phyloP scores from a whole-genome alignment of 169 alveolate genomes.

The Babesia divergens region DNA sequence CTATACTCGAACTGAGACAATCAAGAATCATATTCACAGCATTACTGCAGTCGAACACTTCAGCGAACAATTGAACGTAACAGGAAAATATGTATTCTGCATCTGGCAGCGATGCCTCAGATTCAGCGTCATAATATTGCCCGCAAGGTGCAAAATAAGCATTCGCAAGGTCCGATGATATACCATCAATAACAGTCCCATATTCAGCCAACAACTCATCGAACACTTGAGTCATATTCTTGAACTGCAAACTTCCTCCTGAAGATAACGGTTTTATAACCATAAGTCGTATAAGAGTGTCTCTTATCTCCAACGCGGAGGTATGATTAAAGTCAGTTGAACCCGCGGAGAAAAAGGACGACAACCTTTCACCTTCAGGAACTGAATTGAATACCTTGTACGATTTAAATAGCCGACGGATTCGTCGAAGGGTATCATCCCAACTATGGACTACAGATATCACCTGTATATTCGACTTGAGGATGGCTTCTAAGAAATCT shows the following conservation, averaged over 20 bases:
- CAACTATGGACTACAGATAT: slow-evolving; percentile 48
- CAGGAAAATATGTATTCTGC: background rate
- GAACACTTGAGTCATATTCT: slow-evolving; percentile 16
- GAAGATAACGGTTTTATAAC: background rate
- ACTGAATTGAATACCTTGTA: background rate
- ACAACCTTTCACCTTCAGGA: background rate
- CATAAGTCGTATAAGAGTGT: background rate
- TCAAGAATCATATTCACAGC: background rate
- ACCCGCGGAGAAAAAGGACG: background rate
- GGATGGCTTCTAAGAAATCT: slow-evolving; percentile 10
- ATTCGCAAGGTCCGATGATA: slow-evolving; percentile 17
- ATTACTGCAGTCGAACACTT: background rate
- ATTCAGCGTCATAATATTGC: background rate
- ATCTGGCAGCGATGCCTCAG: background rate
- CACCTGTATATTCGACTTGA: slow-evolving; percentile 20
- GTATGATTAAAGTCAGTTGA: background rate
- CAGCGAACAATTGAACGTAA: background rate
- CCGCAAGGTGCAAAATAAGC: background rate
- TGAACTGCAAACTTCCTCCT: background rate
- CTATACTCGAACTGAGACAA: background rate
- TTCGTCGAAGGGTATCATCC: slow-evolving; percentile 45
- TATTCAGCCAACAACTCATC: slow-evolving; percentile 14
- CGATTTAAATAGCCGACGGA: background rate
- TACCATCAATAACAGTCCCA: slow-evolving; percentile 23
- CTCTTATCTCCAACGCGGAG: background rate